Evolutionary conservation across 805 yeast genomes (phyloP).

Genomic region (Kregervanrija delftensis): DNA sequence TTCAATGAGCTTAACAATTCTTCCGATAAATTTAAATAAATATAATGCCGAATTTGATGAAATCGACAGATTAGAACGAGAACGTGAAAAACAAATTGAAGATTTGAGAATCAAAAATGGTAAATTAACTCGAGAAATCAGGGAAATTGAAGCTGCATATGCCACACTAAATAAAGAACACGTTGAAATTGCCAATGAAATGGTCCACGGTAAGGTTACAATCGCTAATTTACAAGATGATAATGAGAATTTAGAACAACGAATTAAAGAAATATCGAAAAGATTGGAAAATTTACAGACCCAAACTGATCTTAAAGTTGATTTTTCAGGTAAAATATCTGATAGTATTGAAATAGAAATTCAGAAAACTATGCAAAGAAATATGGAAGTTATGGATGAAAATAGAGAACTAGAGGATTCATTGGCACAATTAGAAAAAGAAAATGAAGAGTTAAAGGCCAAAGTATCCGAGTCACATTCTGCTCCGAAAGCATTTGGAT

Average conservation of each 20-base stretch:
- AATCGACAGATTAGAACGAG: constrained; percentile 59
- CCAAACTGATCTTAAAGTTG: constrained; percentile 16
- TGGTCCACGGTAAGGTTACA: constrained; percentile 72
- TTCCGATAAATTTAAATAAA: constrained; percentile 65
- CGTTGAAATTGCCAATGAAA: constrained; percentile 76
- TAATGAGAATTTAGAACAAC: constrained; percentile 49
- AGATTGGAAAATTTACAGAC: constrained; percentile 32
- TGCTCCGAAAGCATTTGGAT: constrained; percentile 14
- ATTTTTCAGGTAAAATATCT: constrained; percentile 25
- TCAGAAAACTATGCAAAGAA: constrained; percentile 52
- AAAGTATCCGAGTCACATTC: background rate
- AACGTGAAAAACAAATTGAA: constrained; percentile 58
- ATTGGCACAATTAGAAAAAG: constrained; percentile 34
- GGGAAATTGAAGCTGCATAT: constrained; percentile 63
- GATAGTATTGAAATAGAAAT: constrained; percentile 41
- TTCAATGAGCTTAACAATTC: constrained; percentile 64
- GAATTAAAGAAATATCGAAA: constrained; percentile 40
- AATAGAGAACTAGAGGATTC: constrained; percentile 52
- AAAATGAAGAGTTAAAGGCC: constrained; percentile 27
- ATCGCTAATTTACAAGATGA: constrained; percentile 74
- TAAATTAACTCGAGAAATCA: constrained; percentile 62
- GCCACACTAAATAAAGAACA: constrained; percentile 74
- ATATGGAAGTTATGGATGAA: constrained; percentile 58
- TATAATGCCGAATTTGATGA: constrained; percentile 71
- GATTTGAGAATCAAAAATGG: constrained; percentile 58